phyloP scores from a whole-genome alignment of 495 filamentous ascomycete species.

The Hypoxylon lenormandii region DNA sequence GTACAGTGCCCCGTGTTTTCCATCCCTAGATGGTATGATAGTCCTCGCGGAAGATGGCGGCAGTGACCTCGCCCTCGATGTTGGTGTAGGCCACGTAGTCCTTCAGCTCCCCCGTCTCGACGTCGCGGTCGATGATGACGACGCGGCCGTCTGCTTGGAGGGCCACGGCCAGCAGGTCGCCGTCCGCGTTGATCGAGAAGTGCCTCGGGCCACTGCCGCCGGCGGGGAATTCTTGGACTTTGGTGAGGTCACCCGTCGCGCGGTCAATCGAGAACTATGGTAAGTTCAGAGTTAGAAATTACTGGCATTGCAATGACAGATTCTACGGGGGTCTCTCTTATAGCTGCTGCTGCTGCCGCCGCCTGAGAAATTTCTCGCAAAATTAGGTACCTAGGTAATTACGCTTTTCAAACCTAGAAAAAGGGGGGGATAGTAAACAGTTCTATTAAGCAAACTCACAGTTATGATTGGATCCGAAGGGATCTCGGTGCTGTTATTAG shows the following conservation, averaged over 20 bases:
- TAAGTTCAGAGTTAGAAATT: constrained; percentile 33
- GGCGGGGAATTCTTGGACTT: constrained; percentile 65
- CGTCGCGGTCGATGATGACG: constrained; percentile 70
- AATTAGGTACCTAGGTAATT: no score
- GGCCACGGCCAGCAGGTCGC: constrained; percentile 71
- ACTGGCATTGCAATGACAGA: not conserved
- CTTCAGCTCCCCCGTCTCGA: constrained; percentile 66
- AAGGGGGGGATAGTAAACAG: constrained; percentile 6
- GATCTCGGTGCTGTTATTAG: constrained; percentile 57
- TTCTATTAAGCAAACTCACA: constrained; percentile 24
- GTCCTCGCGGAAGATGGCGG: constrained; percentile 72
- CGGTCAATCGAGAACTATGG: constrained; percentile 58
- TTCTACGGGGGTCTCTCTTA: not conserved
- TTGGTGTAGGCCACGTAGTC: constrained; percentile 63
- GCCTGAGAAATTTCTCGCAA: not conserved
- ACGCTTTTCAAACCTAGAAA: not conserved
- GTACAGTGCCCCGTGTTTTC: not conserved
- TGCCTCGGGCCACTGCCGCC: constrained; percentile 73
- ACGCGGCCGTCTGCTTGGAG: constrained; percentile 70
- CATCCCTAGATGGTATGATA: constrained; percentile 27
- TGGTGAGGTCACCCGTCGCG: constrained; percentile 62
- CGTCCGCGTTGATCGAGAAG: constrained; percentile 72
- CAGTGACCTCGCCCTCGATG: constrained; percentile 66
- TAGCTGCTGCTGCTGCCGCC: not conserved
- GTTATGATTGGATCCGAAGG: constrained; percentile 60